phyloP scores from a whole-genome alignment of 371 early-diverging fungal genomes.

The Mucor irregularis region DNA sequence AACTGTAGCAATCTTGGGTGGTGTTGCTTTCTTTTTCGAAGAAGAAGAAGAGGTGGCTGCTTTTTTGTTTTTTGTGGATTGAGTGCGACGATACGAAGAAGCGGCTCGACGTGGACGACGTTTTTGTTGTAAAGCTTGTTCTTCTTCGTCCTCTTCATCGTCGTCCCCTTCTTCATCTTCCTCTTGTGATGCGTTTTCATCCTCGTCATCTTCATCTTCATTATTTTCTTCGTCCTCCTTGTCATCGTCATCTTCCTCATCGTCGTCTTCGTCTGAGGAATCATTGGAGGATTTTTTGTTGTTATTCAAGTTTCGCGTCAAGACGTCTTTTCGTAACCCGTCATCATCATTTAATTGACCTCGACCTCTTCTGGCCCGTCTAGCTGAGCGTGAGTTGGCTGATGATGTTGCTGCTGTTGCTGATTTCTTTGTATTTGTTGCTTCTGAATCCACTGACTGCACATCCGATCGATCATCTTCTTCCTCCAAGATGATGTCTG shows the following conservation, averaged over 20 bases:
- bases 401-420: no score
- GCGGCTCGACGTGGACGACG: not conserved
- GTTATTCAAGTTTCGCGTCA: no score
- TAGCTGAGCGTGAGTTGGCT: no score
- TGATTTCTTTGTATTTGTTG: not conserved
- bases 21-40: slow-evolving; percentile 1
- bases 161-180: not conserved
- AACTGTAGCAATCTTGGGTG: not conserved
- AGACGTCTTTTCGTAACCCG: not conserved
- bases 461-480: no score
- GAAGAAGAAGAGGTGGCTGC: no score
- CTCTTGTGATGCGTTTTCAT: slow-evolving; percentile 10
- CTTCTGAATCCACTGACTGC: not conserved
- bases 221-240: not conserved
- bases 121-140: slow-evolving; percentile 16
- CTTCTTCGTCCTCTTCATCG: not conserved
- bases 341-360: slow-evolving; percentile 21
- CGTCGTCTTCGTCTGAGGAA: no score
- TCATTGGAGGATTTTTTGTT: no score
- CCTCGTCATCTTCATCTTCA: slow-evolving; percentile 14
- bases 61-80: not conserved
- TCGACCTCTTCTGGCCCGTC: slow-evolving; percentile 24
- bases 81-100: no score
- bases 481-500: slow-evolving; percentile 18
- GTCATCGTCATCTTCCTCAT: not conserved